phyloP scores from a whole-genome alignment of 345 rosid species.

The Arabidopsis thaliana region TAIR10.1 NC_003075.7:7597501-7598000 shows the following conservation, averaged over 20 bases:
- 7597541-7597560: conserved; percentile 3
- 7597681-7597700: neutral
- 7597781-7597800: neutral
- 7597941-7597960: neutral
- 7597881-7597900: neutral
- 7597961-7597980: neutral
- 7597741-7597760: conserved; percentile 15
- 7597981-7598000: neutral
- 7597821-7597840: neutral
- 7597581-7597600: neutral
- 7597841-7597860: neutral
- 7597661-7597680: too few species aligned
- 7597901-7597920: neutral
- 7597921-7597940: neutral
- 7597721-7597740: conserved; percentile 29
- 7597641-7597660: neutral
- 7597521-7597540: neutral
- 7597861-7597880: neutral
- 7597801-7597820: neutral
- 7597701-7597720: conserved; percentile 18
- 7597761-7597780: conserved; percentile 3
- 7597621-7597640: conserved; percentile 5
- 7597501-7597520: neutral
- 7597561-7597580: neutral
- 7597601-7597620: conserved; percentile 11